These are phyloP conservation scores for Hamamelis virginiana DNA, from an alignment of 164 flowering plant species.

Conservation along the genomic window DNA sequence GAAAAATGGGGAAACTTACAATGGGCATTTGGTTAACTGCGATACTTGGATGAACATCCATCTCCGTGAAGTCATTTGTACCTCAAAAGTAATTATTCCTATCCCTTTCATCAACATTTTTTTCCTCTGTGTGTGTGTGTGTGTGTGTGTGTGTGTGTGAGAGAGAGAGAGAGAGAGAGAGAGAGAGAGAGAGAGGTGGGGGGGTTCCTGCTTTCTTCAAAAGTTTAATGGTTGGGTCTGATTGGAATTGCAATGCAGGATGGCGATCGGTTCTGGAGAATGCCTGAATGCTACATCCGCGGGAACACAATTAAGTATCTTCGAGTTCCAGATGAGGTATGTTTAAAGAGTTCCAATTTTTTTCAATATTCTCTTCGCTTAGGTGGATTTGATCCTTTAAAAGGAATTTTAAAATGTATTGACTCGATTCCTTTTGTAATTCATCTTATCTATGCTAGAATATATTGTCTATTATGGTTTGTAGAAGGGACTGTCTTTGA, in stretches of 20 bases:
- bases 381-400: too few relatives aligned
- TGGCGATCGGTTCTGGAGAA: conserved; percentile 97
- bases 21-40: conserved; percentile 96
- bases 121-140: too few relatives aligned
- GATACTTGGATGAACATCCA: conserved; percentile 99
- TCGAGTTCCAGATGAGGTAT: conserved; percentile 98
- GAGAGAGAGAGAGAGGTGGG: too few relatives aligned
- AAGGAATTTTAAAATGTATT: too few relatives aligned
- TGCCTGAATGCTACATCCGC: conserved; percentile 97
- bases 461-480: too few relatives aligned
- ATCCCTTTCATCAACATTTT: background rate
- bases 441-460: too few relatives aligned
- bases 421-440: too few relatives aligned
- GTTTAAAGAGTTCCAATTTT: background rate
- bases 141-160: too few relatives aligned
- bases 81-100: conserved; percentile 70
- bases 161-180: too few relatives aligned
- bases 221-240: background rate
- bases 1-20: conserved; percentile 97
- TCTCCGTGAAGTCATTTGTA: conserved; percentile 96
- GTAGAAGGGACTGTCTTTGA: too few relatives aligned
- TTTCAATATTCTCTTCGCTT: too few relatives aligned
- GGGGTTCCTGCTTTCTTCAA: too few relatives aligned
- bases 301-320: conserved; percentile 98
- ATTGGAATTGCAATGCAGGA: conserved; percentile 44